These are phyloP conservation scores for Fonsecaea pedrosoi DNA, from an alignment of 2,329 filamentous ascomycete genomes.

Conservation along the genomic window DNA sequence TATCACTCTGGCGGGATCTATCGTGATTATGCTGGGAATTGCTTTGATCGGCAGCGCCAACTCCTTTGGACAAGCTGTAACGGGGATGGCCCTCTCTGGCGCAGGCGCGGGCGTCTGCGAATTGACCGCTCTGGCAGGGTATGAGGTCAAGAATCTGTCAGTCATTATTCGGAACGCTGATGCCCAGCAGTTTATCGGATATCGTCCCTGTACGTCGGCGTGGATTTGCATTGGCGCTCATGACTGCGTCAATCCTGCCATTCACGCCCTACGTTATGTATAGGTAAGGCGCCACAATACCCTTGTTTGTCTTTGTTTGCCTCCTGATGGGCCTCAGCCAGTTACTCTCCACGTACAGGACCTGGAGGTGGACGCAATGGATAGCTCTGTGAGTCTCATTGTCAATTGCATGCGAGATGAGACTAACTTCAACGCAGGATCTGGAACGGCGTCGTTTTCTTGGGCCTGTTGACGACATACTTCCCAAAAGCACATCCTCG, in stretches of 20 bases:
- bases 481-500: conserved; percentile 24
- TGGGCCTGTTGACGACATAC: conserved; percentile 20
- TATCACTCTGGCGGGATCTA: conserved; percentile 22
- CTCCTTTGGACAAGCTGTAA: conserved; percentile 19
- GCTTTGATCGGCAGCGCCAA: conserved; percentile 18
- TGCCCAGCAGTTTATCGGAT: conserved; percentile 20
- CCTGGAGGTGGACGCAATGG: conserved; percentile 27
- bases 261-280: conserved; percentile 30
- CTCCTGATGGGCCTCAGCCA: background rate
- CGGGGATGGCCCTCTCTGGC: conserved; percentile 16
- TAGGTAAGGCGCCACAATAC: background rate
- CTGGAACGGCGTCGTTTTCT: conserved; percentile 16
- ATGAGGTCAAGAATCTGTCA: background rate
- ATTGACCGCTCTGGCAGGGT: conserved; percentile 32
- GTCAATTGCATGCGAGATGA: background rate
- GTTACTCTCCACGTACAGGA: conserved; percentile 8
- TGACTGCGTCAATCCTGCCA: conserved; percentile 27
- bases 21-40: conserved; percentile 23
- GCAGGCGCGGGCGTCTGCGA: conserved; percentile 29
- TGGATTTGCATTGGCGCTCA: conserved; percentile 20
- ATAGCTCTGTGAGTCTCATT: conserved; percentile 21
- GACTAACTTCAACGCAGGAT: conserved; percentile 3
- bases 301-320: background rate
- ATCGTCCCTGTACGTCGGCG: conserved; percentile 31
- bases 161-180: background rate